Percentiles rank a stretch among this genome's conserved stretches.
Conservation (phyloP, 129 eudicot genomes). For the Chrysanthemum makinoi region DNA sequence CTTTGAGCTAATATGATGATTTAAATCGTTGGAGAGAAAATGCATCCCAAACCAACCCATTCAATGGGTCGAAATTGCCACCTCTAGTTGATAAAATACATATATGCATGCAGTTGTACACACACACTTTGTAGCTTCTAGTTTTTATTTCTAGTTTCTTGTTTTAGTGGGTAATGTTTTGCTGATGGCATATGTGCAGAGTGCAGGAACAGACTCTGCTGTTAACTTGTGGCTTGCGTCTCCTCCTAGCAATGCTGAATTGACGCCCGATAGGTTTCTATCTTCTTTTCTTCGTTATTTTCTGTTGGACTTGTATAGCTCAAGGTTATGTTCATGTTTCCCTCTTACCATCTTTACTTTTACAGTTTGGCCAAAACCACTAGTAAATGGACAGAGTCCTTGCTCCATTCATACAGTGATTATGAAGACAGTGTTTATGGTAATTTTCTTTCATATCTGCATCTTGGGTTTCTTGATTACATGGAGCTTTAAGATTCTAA, state of each 20-base stretch:
- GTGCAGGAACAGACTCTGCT: constrained; percentile 97
- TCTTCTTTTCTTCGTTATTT: constrained; percentile 3
- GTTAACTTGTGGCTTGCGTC: constrained; percentile 85
- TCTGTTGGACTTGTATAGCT: not conserved
- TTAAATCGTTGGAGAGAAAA: too few relatives aligned
- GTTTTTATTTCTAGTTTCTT: not conserved
- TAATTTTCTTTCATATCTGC: constrained; percentile 29
- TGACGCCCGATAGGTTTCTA: constrained; percentile 54
- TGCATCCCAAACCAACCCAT: too few relatives aligned
- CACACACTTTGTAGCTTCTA: not conserved
- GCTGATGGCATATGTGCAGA: constrained; percentile 49
- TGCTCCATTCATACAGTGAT: constrained; percentile 77
- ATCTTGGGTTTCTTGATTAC: constrained; percentile 1
- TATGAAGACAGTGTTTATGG: constrained; percentile 99
- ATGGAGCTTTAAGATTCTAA: constrained; percentile 15
- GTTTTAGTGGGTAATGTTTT: constrained; percentile 13
- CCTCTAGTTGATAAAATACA: not conserved
- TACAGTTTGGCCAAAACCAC: constrained; percentile 48
- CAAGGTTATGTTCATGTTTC: not conserved
- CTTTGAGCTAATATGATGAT: too few relatives aligned
- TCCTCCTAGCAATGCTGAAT: constrained; percentile 45
- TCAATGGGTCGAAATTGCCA: too few relatives aligned
- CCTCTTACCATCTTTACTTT: constrained; percentile 6
- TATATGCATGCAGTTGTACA: not conserved
- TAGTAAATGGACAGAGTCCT: constrained; percentile 47